Percentiles rank a stretch among this genome's conserved stretches.
phyloP scores from a whole-genome alignment of 805 yeast species.

The Clavispora carvajalis region DNA sequence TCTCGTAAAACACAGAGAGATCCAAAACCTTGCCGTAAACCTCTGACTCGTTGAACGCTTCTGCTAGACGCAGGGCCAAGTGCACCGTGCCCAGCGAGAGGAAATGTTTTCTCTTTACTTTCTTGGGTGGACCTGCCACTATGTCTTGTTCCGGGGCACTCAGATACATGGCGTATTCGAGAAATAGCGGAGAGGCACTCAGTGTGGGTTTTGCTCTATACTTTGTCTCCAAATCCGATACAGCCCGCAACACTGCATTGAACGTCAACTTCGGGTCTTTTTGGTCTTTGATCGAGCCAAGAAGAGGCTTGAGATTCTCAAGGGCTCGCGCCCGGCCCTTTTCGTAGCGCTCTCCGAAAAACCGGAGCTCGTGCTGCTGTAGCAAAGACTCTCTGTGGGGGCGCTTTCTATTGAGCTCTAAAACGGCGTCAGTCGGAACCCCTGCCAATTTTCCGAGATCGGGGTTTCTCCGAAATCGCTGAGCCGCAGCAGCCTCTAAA shows the following conservation, averaged over 20 bases:
- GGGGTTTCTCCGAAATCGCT: constrained; percentile 60
- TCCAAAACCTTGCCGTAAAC: constrained; percentile 61
- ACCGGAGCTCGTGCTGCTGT: constrained; percentile 64
- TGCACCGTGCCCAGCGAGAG: constrained; percentile 48
- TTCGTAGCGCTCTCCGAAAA: constrained; percentile 45
- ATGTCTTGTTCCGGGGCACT: constrained; percentile 22
- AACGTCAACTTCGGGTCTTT: constrained; percentile 23
- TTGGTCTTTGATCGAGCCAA: neutral
- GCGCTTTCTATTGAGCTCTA: constrained; percentile 26
- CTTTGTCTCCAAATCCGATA: constrained; percentile 23
- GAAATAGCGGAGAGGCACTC: constrained; percentile 13
- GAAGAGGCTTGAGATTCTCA: constrained; percentile 1
- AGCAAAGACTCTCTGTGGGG: constrained; percentile 46
- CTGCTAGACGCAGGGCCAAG: constrained; percentile 36
- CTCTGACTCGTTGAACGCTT: constrained; percentile 56
- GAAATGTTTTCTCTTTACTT: constrained; percentile 30
- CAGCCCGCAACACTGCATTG: constrained; percentile 32
- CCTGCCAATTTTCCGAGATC: constrained; percentile 32
- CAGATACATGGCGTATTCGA: constrained; percentile 19
- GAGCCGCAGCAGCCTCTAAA: constrained; percentile 61
- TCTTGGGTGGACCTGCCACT: constrained; percentile 13
- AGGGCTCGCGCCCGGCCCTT: constrained; percentile 10
- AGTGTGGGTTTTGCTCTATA: constrained; percentile 9
- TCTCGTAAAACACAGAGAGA: constrained; percentile 44
- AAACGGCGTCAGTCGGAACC: constrained; percentile 8